Evolutionary conservation across 1,284 basidiomycete species (phyloP).

Genomic region (Ganoderma resinaceum): DNA sequence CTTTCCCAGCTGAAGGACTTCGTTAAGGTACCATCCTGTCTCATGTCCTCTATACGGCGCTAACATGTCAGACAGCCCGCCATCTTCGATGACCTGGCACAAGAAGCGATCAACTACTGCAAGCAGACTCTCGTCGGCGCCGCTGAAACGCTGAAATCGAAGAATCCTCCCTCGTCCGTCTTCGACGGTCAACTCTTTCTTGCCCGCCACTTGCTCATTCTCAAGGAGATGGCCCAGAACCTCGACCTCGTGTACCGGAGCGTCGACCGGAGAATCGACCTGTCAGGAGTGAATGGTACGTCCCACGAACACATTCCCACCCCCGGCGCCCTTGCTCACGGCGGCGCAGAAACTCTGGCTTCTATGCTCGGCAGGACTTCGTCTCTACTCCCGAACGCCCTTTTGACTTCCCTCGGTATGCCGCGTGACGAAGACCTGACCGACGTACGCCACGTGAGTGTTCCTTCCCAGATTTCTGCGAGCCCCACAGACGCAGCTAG

Average conservation of each 20-base stretch:
- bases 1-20: constrained; percentile 88
- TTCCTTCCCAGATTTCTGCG: constrained; percentile 12
- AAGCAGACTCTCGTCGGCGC: constrained; percentile 79
- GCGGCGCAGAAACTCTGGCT: constrained; percentile 68
- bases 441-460: constrained; percentile 69
- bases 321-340: constrained; percentile 18
- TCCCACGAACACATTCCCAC: constrained; percentile 20
- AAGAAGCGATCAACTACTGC: constrained; percentile 87
- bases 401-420: constrained; percentile 73
- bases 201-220: constrained; percentile 86
- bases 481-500: constrained; percentile 11
- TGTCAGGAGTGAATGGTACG: constrained; percentile 62
- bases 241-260: constrained; percentile 69
- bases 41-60: constrained; percentile 2
- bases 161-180: constrained; percentile 50
- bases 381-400: constrained; percentile 70
- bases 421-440: constrained; percentile 63
- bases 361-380: constrained; percentile 78
- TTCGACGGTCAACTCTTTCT: constrained; percentile 86
- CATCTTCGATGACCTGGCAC: constrained; percentile 93
- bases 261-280: constrained; percentile 42
- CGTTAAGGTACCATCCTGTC: constrained; percentile 72
- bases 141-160: constrained; percentile 65
- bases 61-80: constrained; percentile 60
- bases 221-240: constrained; percentile 87